These are phyloP conservation scores for Mesembryanthemum crystallinum DNA, from an alignment of 148 eudicot species.

Conservation along the genomic window DNA sequence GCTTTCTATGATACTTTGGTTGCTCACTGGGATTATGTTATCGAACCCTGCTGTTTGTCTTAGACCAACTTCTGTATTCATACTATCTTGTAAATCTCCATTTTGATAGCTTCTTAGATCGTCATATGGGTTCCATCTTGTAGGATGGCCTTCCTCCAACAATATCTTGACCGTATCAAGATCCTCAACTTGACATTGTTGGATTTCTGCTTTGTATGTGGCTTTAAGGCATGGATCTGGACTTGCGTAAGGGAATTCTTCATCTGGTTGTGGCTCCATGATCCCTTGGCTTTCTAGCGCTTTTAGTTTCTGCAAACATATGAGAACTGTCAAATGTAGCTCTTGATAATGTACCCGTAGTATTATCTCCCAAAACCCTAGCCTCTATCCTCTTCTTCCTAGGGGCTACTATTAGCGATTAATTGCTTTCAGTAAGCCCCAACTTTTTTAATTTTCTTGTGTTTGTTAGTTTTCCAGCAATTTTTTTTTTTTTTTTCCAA, in stretches of 20 bases:
- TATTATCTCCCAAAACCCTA: too few relatives aligned
- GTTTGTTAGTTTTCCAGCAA: too few relatives aligned
- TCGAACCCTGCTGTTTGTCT: slow-evolving; percentile 20
- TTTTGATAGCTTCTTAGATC: slow-evolving; percentile 25
- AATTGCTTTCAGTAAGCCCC: too few relatives aligned
- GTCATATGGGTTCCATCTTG: slow-evolving; percentile 26
- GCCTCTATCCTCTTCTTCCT: too few relatives aligned
- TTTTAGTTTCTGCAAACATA: slow-evolving; percentile 49
- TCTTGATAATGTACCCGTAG: background rate
- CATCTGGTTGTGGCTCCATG: slow-evolving; percentile 21
- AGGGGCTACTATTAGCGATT: too few relatives aligned
- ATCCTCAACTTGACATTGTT: slow-evolving; percentile 25
- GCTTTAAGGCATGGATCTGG: background rate
- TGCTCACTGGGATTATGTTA: slow-evolving; percentile 3
- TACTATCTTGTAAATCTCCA: slow-evolving; percentile 29
- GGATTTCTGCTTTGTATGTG: too few relatives aligned
- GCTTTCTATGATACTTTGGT: background rate
- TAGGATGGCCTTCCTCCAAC: slow-evolving; percentile 34
- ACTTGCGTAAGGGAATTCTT: slow-evolving; percentile 19
- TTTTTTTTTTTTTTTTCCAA: too few relatives aligned
- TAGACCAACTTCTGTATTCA: slow-evolving; percentile 29
- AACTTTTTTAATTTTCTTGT: too few relatives aligned
- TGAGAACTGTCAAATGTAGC: slow-evolving; percentile 3
- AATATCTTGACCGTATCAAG: slow-evolving; percentile 34
- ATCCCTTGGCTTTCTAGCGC: slow-evolving; percentile 35